These are phyloP conservation scores for Monosporascus sp. DNA, from an alignment of 2,329 filamentous ascomycete genomes.

Conservation along the genomic window DNA sequence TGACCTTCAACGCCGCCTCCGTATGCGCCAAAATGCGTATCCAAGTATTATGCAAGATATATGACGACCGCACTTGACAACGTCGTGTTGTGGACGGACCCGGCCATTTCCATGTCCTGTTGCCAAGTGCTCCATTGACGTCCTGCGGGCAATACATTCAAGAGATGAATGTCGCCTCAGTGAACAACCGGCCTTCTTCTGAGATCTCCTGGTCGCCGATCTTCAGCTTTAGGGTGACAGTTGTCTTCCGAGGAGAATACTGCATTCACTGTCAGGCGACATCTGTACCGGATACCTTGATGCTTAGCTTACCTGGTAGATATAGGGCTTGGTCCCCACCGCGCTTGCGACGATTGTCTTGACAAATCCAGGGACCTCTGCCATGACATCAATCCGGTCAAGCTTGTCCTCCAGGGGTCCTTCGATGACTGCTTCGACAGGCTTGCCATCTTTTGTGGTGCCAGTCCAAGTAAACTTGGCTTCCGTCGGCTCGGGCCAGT, in stretches of 20 bases:
- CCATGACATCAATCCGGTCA: slow-evolving; percentile 93
- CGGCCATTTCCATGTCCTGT: not conserved
- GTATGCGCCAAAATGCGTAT: not conserved
- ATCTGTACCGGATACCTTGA: not conserved
- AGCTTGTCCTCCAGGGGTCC: slow-evolving; percentile 62
- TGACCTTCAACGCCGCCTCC: not conserved
- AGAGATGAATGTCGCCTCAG: slow-evolving; percentile 95
- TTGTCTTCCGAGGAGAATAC: slow-evolving; percentile 62
- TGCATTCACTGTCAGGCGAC: slow-evolving; percentile 32
- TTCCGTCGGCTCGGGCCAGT: slow-evolving; percentile 81
- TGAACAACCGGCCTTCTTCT: slow-evolving; percentile 76
- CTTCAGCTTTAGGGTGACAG: slow-evolving; percentile 73
- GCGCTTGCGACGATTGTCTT: slow-evolving; percentile 88
- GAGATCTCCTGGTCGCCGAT: slow-evolving; percentile 71
- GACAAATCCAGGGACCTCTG: slow-evolving; percentile 89
- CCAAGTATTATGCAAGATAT: not conserved
- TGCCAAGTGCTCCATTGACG: not conserved
- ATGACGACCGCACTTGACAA: not conserved
- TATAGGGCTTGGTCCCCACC: slow-evolving; percentile 91
- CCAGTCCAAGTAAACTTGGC: slow-evolving; percentile 75
- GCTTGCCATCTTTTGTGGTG: slow-evolving; percentile 69
- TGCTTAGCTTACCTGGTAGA: slow-evolving; percentile 75
- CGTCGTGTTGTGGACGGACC: not conserved
- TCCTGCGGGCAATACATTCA: slow-evolving; percentile 20
- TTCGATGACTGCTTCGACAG: slow-evolving; percentile 63